These are phyloP conservation scores for Gnomoniopsis smithogilvyi DNA, from an alignment of 2,329 filamentous ascomycete species.

Conservation along the genomic window DNA sequence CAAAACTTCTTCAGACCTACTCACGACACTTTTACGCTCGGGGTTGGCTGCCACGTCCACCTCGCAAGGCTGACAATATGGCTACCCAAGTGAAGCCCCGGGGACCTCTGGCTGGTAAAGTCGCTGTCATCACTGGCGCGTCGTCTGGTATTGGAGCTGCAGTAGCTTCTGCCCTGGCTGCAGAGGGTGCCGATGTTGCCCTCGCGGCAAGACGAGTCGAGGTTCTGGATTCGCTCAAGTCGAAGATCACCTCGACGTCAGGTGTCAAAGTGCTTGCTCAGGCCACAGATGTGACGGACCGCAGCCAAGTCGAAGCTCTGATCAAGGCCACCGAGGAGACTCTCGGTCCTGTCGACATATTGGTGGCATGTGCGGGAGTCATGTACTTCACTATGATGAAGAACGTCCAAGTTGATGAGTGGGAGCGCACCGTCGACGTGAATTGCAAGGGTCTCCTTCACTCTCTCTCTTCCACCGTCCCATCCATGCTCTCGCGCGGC, in stretches of 20 bases:
- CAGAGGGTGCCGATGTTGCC: conserved; percentile 68
- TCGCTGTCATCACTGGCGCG: conserved; percentile 75
- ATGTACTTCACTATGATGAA: conserved; percentile 92
- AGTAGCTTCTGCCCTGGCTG: conserved; percentile 64
- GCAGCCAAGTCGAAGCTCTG: conserved; percentile 63
- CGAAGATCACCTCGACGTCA: conserved; percentile 26
- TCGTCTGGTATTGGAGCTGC: conserved; percentile 79
- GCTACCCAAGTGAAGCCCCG: conserved; percentile 32
- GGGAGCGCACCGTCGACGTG: conserved; percentile 79
- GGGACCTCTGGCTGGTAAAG: conserved; percentile 63
- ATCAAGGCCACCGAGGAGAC: conserved; percentile 55
- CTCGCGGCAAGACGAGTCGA: conserved; percentile 69
- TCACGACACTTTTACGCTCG: conserved; percentile 76
- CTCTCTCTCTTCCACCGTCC: conserved; percentile 66
- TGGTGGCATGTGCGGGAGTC: conserved; percentile 78
- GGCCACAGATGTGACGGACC: conserved; percentile 70
- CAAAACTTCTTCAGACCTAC: conserved; percentile 70
- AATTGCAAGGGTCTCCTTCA: conserved; percentile 83
- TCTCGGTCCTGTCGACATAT: conserved; percentile 72
- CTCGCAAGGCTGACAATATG: conserved; percentile 39
- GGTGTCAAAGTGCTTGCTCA: conserved; percentile 66
- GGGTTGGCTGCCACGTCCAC: conserved; percentile 69
- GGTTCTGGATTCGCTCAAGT: conserved; percentile 64
- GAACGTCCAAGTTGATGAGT: conserved; percentile 69
- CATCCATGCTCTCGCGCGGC: conserved; percentile 67